Percentiles rank a stretch among this genome's conserved stretches.
Evolutionary conservation across 306 rosid genomes (phyloP).

Genomic region (Coriaria nepalensis): DNA sequence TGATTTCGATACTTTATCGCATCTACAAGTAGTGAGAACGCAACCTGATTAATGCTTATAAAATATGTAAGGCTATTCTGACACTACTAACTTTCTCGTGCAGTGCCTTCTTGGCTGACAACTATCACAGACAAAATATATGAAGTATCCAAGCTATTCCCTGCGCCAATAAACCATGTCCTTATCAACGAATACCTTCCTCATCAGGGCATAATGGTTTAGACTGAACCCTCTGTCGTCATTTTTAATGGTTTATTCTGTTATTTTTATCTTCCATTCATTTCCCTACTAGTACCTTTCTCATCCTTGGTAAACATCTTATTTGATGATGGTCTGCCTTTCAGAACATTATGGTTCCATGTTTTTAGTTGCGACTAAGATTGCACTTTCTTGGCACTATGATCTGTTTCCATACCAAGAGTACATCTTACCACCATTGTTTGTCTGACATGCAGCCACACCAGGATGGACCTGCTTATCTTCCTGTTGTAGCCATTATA

Average conservation of each 20-base stretch:
- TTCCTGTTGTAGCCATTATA: constrained; percentile 79
- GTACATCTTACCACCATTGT: constrained; percentile 5
- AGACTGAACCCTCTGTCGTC: constrained; percentile 6
- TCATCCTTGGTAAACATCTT: background rate
- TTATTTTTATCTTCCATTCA: background rate
- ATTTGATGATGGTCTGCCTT: no score
- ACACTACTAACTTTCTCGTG: background rate
- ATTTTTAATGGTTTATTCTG: background rate
- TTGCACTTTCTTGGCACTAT: background rate
- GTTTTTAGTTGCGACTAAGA: no score
- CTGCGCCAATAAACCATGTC: constrained; percentile 72
- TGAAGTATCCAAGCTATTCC: constrained; percentile 48
- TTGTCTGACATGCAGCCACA: constrained; percentile 49
- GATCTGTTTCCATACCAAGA: background rate
- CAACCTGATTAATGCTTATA: no score
- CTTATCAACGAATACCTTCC: constrained; percentile 87
- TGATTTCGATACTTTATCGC: no score
- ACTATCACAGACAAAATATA: constrained; percentile 44
- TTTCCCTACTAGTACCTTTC: background rate
- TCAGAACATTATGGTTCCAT: no score
- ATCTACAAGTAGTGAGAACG: no score
- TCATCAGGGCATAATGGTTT: constrained; percentile 82
- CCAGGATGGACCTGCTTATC: constrained; percentile 89
- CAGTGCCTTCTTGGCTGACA: constrained; percentile 85
- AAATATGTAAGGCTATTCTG: no score